Base-by-base conservation (phyloP, 768 basidiomycete species). In the Lyophyllum atratum region DNA sequence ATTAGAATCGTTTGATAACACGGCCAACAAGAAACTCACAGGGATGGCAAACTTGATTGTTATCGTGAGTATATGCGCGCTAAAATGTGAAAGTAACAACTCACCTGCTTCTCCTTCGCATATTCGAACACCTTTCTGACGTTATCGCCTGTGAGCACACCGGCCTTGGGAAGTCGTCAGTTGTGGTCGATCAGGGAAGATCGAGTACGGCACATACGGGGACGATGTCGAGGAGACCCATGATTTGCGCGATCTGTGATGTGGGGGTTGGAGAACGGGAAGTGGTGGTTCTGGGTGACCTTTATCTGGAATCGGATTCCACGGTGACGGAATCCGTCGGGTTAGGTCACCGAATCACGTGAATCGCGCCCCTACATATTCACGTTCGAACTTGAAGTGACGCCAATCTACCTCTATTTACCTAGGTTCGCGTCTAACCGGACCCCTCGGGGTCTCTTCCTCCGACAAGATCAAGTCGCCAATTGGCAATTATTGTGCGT, bases 51-150 rank as follows among this genome's bases (percentile, higher is more conserved):
- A 93, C 90, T 92, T 62, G 17, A 56, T 31, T 28, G 49, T 59
- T 19, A 22, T 37, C 10, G 40, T 66, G 60, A 56, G 56, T 43
- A 42, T n/a, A 40, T 43, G 56, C 44, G 53, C 47, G 4, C 44
- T 22, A 62, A 28, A 8, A 40, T 17, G 25, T 54, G 14, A 48
- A 39, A 15, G 47, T 24, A 48, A 57, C 2, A n/a, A 65, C 81
- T 60, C 60, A 93, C 96, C 81, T 95, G 79, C 73, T 98, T 70
- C 66, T 87, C 84, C 67, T 89, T 90, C 44, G 95, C 96, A 72
- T 96, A 97, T 65, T 96, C 87, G 72, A 98, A 96, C 70, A 99
- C 76, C 75, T 95, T 95, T 76, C 93, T 87, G 66, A 93, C 91
- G 72, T 98, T 85, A 64, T 95, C 91, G 73, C 96, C 96, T 58